Evolutionary conservation across 139 green algal genomes (phyloP).

Genomic region (Closterium sp.): DNA sequence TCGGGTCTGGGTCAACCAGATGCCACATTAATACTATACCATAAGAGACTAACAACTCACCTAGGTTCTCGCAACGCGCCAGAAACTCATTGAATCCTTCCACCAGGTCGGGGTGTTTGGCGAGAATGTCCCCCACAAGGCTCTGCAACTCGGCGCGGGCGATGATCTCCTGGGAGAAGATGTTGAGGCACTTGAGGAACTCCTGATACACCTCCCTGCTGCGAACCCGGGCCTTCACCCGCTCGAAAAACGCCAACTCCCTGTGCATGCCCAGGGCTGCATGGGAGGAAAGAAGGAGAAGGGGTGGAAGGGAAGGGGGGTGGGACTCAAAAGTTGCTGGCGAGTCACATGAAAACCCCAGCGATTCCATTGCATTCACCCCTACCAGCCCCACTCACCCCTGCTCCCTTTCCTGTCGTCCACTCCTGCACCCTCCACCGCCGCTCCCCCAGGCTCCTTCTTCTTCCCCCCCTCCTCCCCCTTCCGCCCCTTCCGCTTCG

Average conservation of each 20-base stretch:
- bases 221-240: slow-evolving; percentile 63
- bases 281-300: no score
- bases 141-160: slow-evolving; percentile 60
- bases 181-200: slow-evolving; percentile 94
- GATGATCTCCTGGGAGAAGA: slow-evolving; percentile 92
- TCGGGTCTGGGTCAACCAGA: no score
- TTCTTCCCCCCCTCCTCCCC: slow-evolving; percentile 13
- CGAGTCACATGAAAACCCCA: no score
- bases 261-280: slow-evolving; percentile 54
- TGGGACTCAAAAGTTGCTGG: no score
- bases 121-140: slow-evolving; percentile 82
- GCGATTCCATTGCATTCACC: no score
- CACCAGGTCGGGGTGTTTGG: slow-evolving; percentile 80
- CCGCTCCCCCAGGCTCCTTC: not conserved
- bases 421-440: not conserved
- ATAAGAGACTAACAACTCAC: no score
- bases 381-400: not conserved
- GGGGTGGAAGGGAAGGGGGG: no score
- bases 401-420: not conserved
- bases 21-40: no score
- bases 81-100: slow-evolving; percentile 80
- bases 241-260: slow-evolving; percentile 72
- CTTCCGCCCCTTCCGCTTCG: not conserved
- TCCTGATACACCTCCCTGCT: slow-evolving; percentile 86
- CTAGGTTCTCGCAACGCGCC: slow-evolving; percentile 65